phyloP scores from a whole-genome alignment of 805 yeast species.

The Suhomyces xylopsoci region DNA sequence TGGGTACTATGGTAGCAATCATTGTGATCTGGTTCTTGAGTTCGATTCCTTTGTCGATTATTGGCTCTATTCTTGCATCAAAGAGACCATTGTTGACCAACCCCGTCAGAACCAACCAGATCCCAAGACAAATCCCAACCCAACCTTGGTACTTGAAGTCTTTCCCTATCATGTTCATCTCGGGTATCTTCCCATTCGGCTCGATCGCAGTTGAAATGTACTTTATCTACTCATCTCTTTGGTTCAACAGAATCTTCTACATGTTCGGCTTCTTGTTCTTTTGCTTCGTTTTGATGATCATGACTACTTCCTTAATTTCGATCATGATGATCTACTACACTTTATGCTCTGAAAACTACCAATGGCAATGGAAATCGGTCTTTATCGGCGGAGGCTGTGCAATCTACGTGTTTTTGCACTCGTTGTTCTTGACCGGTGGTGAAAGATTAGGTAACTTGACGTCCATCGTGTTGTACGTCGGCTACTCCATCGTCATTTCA shows the following conservation, averaged over 20 bases:
- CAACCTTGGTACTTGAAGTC: constrained; percentile 83
- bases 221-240: constrained; percentile 83
- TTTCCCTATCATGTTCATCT: constrained; percentile 61
- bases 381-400: constrained; percentile 89
- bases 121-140: constrained; percentile 91
- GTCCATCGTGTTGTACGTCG: constrained; percentile 75
- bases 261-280: constrained; percentile 96
- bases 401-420: constrained; percentile 77
- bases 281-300: constrained; percentile 77
- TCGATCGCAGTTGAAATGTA: constrained; percentile 93
- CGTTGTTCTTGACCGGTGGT: constrained; percentile 69
- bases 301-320: constrained; percentile 79
- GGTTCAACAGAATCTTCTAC: constrained; percentile 92
- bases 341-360: constrained; percentile 85
- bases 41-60: constrained; percentile 78
- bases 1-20: constrained; percentile 82
- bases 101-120: constrained; percentile 92
- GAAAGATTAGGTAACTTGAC: constrained; percentile 64
- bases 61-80: constrained; percentile 79
- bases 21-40: constrained; percentile 80
- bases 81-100: constrained; percentile 55
- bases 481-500: constrained; percentile 75
- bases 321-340: constrained; percentile 78
- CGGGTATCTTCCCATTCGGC: constrained; percentile 93
- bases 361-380: constrained; percentile 96